Conservation (phyloP, 805 yeast species). For the Suhomyces xylopsoci region DNA sequence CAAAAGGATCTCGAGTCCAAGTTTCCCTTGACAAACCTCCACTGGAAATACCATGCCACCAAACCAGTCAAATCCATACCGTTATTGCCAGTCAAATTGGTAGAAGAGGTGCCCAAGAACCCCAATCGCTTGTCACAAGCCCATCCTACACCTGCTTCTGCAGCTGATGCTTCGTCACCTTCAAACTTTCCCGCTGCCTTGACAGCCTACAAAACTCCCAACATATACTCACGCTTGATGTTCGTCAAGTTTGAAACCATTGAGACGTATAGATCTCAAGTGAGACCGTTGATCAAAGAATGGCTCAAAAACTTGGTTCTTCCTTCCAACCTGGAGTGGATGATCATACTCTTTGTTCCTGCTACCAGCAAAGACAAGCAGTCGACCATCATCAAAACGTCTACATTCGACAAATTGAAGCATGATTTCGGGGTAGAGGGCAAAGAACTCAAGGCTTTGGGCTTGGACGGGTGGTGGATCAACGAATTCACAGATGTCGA, state of each 20-base stretch:
- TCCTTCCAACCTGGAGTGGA: conserved; percentile 53
- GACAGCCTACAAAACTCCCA: conserved; percentile 9
- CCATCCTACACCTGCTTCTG: conserved; percentile 9
- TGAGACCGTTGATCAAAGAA: conserved; percentile 75
- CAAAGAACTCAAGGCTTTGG: conserved; percentile 24
- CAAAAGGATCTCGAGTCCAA: conserved; percentile 41
- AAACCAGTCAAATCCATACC: conserved; percentile 65
- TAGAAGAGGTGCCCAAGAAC: conserved; percentile 54
- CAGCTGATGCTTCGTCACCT: not conserved
- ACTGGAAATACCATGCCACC: conserved; percentile 55
- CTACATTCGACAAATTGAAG: conserved; percentile 52
- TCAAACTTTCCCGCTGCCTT: not conserved
- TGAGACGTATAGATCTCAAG: conserved; percentile 75
- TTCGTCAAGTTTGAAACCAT: conserved; percentile 62
- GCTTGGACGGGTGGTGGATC: not conserved
- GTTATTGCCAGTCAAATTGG: conserved; percentile 48
- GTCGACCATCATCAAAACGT: conserved; percentile 41
- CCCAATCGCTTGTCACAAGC: not conserved
- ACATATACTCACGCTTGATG: conserved; percentile 64
- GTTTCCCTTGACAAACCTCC: conserved; percentile 61
- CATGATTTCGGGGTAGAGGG: conserved; percentile 48
- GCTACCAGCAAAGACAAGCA: conserved; percentile 31
- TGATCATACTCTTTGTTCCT: conserved; percentile 53
- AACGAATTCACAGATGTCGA: conserved; percentile 17
- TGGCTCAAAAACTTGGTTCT: conserved; percentile 58